Conservation (phyloP, 73 alveolate genomes). For the Durusdinium trenchii region DNA sequence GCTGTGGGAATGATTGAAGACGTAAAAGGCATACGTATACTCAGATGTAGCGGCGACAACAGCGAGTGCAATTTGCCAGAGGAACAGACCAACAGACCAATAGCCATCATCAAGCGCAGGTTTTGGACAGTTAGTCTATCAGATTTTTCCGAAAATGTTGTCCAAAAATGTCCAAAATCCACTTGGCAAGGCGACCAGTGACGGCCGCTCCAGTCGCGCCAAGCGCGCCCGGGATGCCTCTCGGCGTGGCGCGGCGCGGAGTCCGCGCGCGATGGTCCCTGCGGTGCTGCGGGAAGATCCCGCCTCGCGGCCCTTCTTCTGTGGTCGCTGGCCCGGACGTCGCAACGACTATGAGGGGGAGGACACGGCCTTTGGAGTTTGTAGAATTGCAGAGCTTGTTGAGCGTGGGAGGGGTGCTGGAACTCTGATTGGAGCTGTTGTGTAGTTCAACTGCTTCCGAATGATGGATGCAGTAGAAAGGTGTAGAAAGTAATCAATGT, state of each 20-base stretch:
- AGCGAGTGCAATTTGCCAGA: too few relatives aligned
- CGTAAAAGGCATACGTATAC: not conserved
- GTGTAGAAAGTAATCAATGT: too few relatives aligned
- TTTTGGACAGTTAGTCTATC: too few relatives aligned
- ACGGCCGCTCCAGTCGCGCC: slow-evolving; percentile 8
- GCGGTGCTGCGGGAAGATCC: slow-evolving; percentile 67
- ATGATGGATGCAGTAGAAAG: too few relatives aligned
- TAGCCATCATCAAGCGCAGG: too few relatives aligned
- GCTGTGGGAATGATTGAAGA: not conserved
- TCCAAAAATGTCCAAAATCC: too few relatives aligned
- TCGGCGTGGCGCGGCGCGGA: not conserved
- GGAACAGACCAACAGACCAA: too few relatives aligned
- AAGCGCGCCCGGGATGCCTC: not conserved
- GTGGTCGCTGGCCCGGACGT: slow-evolving; percentile 32
- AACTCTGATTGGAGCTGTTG: not conserved
- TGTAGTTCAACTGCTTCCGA: too few relatives aligned
- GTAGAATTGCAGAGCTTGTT: not conserved
- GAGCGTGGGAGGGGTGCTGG: not conserved
- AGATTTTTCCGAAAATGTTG: too few relatives aligned
- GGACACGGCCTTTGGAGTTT: not conserved
- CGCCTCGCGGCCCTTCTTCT: slow-evolving; percentile 25
- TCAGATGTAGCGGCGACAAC: too few relatives aligned
- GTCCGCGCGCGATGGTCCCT: slow-evolving; percentile 28
- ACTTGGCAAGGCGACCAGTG: not conserved
- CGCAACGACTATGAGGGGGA: slow-evolving; percentile 71